These are phyloP conservation scores for Meredithiella fracta DNA, from an alignment of 2,329 filamentous ascomycete genomes.

Conservation along the genomic window DNA sequence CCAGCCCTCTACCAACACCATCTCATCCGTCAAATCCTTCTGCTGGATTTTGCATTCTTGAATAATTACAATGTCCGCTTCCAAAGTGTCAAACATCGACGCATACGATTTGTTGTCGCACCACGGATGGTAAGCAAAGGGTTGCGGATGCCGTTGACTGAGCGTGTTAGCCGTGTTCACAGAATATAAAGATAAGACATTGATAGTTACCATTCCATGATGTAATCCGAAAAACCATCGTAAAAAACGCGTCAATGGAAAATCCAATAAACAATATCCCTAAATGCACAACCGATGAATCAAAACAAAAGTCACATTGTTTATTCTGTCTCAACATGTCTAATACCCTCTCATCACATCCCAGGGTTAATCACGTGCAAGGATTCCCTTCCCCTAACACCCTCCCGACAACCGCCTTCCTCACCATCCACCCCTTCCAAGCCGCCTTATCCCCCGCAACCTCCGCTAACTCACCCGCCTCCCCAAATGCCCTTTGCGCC, in stretches of 20 bases:
- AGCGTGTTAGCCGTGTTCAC: constrained; percentile 7
- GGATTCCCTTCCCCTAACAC: background rate
- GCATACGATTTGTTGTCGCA: constrained; percentile 48
- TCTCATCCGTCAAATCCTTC: constrained; percentile 83
- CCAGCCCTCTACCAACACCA: constrained; percentile 90
- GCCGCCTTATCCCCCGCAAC: background rate
- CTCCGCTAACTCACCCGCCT: background rate
- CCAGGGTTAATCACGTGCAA: too few species aligned
- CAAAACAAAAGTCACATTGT: too few species aligned
- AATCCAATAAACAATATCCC: too few species aligned
- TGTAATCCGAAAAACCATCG: constrained; percentile 64
- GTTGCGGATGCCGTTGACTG: constrained; percentile 75
- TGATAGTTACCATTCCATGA: constrained; percentile 59
- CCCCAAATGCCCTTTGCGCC: background rate
- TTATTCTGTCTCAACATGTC: too few species aligned
- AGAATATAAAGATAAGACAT: background rate
- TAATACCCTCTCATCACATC: background rate
- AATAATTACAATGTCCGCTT: constrained; percentile 84
- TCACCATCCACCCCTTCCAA: background rate
- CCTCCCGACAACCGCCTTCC: background rate
- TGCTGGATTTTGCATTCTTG: constrained; percentile 94
- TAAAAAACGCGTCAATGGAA: too few species aligned
- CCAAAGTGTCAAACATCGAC: constrained; percentile 88
- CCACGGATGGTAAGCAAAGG: constrained; percentile 76
- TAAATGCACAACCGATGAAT: too few species aligned